A percentile compares a stretch with the other conserved stretches of the same genome.
These are phyloP conservation scores for Dictyostelium purpureum DNA, from an alignment of 78 protist genomes.

Conservation along the genomic window DNA sequence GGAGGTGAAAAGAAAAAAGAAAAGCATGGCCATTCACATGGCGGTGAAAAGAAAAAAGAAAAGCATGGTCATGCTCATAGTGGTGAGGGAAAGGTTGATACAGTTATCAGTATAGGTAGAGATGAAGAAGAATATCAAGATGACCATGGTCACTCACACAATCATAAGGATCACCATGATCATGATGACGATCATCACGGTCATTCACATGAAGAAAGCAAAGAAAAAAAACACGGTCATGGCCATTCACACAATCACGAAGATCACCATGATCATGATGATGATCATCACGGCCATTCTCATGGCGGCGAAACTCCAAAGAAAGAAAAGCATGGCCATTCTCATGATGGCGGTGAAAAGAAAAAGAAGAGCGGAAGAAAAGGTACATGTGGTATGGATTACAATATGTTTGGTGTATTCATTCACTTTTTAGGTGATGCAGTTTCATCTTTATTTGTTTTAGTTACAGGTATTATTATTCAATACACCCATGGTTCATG, in stretches of 20 bases:
- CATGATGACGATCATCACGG: conserved; percentile 32
- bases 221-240: conserved; percentile 28
- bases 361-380: conserved; percentile 39
- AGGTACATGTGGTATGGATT: conserved; percentile 54
- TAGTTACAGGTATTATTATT: conserved; percentile 79
- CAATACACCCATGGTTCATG: conserved; percentile 29
- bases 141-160: too few relatives aligned
- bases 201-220: conserved; percentile 49
- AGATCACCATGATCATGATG: neutral
- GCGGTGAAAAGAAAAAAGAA: conserved; percentile 47
- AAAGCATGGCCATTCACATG: conserved; percentile 46
- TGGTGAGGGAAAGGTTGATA: neutral
- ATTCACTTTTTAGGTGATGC: conserved; percentile 92
- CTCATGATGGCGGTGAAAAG: neutral
- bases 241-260: conserved; percentile 48
- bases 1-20: conserved; percentile 34
- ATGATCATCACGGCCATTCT: neutral
- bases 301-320: neutral
- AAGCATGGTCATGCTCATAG: conserved; percentile 40
- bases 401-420: conserved; percentile 87
- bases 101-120: neutral
- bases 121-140: too few relatives aligned
- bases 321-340: neutral
- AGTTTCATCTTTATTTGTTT: conserved; percentile 87
- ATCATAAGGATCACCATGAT: conserved; percentile 40